Evolutionary conservation across 2,329 filamentous ascomycete species (phyloP), one percentile per base, ranked within the genome.

Genomic region (Akanthomyces dipterigenus): DNA sequence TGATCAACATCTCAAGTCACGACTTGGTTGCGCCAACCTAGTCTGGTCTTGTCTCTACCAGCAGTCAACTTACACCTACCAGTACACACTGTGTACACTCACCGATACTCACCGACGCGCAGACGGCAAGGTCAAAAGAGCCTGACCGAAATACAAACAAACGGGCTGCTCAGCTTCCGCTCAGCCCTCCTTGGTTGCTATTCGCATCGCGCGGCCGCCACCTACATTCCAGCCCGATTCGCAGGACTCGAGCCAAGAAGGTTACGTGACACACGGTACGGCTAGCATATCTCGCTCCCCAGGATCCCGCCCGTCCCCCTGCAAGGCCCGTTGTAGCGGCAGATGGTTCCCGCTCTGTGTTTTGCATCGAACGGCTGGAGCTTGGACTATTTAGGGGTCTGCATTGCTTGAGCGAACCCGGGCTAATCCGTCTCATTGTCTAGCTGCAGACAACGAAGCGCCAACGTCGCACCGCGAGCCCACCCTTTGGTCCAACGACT

Each of bases 401-500:
- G 22, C 22, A 43, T 20, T 26, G 5, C 22, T 26, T 22, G 3
- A 40, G 31, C 20, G 36, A 42, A 50, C 22, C 18, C 34, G n/a
- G 38, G 46, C 45, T 59, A 59, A 59, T 28, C 34, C 36, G 49
- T 50, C 43, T 49, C 55, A 40, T 50, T 58, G 55, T 58, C 55
- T 58, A 58, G 55, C 55, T 57, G 55, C 55, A 58, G 55, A 43
- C 31, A 58, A 58, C 55, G 45, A 50, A 58, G 31, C 55, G 34
- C 34, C 55, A 18, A 50, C 55, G 45, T 58, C 55, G 55, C 45
- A 49, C 50, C 45, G 55, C 42, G 22, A n/a, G 9, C 16, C 31
- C 31, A n/a, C 34, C 54, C 31, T 31, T 34, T 14, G 50, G 22
- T 38, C 50, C 14, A 53, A 26, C 34, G 14, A 28, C 8, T 20